Conservation (phyloP, 2,329 filamentous ascomycete species). For the Podosphaera fusca region DNA sequence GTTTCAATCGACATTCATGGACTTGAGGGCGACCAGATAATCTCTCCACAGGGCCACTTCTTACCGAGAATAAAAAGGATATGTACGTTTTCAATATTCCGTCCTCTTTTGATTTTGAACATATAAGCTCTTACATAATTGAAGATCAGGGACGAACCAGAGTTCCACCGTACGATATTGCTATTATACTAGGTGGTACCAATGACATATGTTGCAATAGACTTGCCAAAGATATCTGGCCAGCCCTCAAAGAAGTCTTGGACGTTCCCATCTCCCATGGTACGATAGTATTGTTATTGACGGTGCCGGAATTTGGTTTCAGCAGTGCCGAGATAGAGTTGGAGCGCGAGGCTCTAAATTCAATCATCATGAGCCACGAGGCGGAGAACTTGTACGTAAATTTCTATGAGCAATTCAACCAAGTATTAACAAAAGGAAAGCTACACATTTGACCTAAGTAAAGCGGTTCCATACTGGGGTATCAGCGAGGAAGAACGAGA, state of each 20-base stretch:
- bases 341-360: conserved; percentile 26
- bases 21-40: conserved; percentile 27
- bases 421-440: conserved; percentile 16
- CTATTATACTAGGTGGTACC: conserved; percentile 38
- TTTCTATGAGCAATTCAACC: not conserved
- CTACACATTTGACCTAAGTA: conserved; percentile 31
- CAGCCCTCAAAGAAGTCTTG: conserved; percentile 27
- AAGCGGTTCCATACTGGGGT: conserved; percentile 28
- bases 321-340: conserved; percentile 13
- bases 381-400: conserved; percentile 28
- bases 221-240: conserved; percentile 22
- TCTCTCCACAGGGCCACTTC: conserved; percentile 12
- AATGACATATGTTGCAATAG: conserved; percentile 30
- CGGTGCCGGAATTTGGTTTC: conserved; percentile 29
- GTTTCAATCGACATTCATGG: conserved; percentile 25
- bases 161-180: conserved; percentile 26
- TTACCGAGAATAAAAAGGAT: conserved; percentile 11
- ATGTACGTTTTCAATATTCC: conserved; percentile 16
- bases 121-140: not conserved
- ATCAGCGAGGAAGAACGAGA: conserved; percentile 23
- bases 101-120: not conserved
- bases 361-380: conserved; percentile 25
- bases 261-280: conserved; percentile 24
- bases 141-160: conserved; percentile 6
- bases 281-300: conserved; percentile 37